Conservation (phyloP, 352 stramenopile genomes). For the Phytophthora palmivora region DNA sequence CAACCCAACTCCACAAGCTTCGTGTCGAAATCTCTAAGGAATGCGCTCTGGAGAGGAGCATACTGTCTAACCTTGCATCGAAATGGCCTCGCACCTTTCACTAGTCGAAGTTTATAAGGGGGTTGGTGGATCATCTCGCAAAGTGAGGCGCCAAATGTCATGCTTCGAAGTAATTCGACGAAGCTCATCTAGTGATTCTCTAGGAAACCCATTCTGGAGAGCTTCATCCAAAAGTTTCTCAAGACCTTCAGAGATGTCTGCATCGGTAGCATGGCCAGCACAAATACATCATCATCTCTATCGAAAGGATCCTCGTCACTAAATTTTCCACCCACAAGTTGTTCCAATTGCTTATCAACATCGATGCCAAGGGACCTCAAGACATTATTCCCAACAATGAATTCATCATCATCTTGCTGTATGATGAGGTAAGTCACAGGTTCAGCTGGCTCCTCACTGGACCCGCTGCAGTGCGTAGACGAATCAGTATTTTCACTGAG, state of each 20-base stretch:
- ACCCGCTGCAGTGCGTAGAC: constrained; percentile 8
- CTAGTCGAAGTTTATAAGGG: constrained; percentile 8
- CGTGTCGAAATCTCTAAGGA: constrained; percentile 8
- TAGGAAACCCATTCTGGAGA: neutral
- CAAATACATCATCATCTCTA: too few relatives aligned
- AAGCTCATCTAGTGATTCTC: neutral
- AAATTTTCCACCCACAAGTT: too few relatives aligned
- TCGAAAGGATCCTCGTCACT: too few relatives aligned
- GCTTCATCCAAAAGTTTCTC: neutral
- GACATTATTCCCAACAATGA: constrained; percentile 17
- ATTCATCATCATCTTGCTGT: constrained; percentile 13
- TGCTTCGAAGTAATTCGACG: constrained; percentile 2
- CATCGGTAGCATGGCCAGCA: too few relatives aligned
- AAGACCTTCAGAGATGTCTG: constrained; percentile 1
- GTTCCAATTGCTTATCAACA: too few relatives aligned
- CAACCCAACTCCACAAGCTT: constrained; percentile 11
- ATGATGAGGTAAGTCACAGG: constrained; percentile 12
- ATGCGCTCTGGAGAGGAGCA: constrained; percentile 8
- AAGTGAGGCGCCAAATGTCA: constrained; percentile 12
- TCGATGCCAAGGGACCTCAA: constrained; percentile 8
- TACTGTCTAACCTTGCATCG: constrained; percentile 15
- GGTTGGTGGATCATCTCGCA: constrained; percentile 15
- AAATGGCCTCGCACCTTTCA: constrained; percentile 6
- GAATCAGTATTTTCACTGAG: neutral
- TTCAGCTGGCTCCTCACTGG: constrained; percentile 4